These are phyloP conservation scores for Bassia scoparia DNA, from an alignment of 148 eudicot genomes.

Conservation along the genomic window DNA sequence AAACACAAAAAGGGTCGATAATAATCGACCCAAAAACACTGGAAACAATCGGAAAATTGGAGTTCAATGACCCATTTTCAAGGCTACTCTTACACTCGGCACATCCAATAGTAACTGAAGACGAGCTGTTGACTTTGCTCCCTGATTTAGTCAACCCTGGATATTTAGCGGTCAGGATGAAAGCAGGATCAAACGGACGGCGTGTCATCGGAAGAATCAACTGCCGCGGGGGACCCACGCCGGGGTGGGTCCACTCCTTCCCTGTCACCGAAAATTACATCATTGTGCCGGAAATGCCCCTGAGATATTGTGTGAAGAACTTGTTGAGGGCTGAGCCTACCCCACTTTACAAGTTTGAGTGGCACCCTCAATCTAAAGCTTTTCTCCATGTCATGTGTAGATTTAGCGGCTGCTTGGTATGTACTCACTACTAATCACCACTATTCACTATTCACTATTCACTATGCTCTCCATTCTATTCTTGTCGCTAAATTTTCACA, in stretches of 20 bases:
- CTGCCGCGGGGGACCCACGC: slow-evolving; percentile 78
- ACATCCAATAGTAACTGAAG: slow-evolving; percentile 81
- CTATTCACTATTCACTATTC: slow-evolving; percentile 8
- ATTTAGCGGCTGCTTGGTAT: slow-evolving; percentile 75
- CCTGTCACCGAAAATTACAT: slow-evolving; percentile 88
- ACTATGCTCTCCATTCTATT: too few relatives aligned
- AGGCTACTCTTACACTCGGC: slow-evolving; percentile 82
- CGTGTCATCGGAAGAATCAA: slow-evolving; percentile 69
- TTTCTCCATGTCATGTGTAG: slow-evolving; percentile 91
- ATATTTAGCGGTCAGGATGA: slow-evolving; percentile 79
- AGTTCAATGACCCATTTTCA: slow-evolving; percentile 61
- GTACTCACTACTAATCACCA: slow-evolving; percentile 30
- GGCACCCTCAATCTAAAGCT: slow-evolving; percentile 86
- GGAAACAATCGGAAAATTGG: slow-evolving; percentile 75
- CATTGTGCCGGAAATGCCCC: slow-evolving; percentile 91
- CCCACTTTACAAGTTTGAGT: slow-evolving; percentile 83
- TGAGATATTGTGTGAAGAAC: slow-evolving; percentile 78
- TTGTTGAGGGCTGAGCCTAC: slow-evolving; percentile 83
- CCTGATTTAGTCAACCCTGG: slow-evolving; percentile 90
- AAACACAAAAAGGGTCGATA: slow-evolving; percentile 89
- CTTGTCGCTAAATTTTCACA: too few relatives aligned
- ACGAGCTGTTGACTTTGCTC: slow-evolving; percentile 62
- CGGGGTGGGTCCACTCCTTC: slow-evolving; percentile 98
- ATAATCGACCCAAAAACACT: slow-evolving; percentile 66
- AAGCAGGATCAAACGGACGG: slow-evolving; percentile 69